Conservation (phyloP, 1,284 basidiomycete species). For the Cutaneotrichosporon sp. region DNA sequence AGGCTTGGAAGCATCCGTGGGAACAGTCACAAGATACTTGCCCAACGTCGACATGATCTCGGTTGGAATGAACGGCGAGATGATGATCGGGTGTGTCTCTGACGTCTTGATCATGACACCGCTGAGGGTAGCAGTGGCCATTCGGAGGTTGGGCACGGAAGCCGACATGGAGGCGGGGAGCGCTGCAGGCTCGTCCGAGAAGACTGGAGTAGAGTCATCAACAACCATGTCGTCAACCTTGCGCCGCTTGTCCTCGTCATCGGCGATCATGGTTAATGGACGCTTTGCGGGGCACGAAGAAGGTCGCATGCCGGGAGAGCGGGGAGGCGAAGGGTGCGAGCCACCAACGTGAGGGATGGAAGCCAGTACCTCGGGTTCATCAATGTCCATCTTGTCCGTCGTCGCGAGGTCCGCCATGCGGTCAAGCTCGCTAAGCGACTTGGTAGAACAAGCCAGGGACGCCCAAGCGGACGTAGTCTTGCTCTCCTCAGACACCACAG, state of each 20-base stretch:
- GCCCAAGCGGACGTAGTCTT: slow-evolving; percentile 18
- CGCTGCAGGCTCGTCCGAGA: slow-evolving; percentile 17
- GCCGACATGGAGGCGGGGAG: slow-evolving; percentile 21
- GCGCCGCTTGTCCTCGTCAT: slow-evolving; percentile 40
- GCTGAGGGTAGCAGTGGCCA: slow-evolving; percentile 14
- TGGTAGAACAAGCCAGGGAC: slow-evolving; percentile 15
- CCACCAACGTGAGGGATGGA: slow-evolving; percentile 14
- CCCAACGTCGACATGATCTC: slow-evolving; percentile 33
- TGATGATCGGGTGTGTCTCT: slow-evolving; percentile 79
- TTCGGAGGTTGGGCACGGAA: slow-evolving; percentile 27
- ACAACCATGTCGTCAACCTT: slow-evolving; percentile 42
- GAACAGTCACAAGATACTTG: slow-evolving; percentile 30
- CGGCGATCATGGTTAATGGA: slow-evolving; percentile 16
- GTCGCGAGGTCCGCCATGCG: slow-evolving; percentile 25
- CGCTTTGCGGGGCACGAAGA: slow-evolving; percentile 42
- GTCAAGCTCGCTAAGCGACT: slow-evolving; percentile 28
- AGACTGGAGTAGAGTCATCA: slow-evolving; percentile 14
- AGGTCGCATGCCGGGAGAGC: slow-evolving; percentile 15
- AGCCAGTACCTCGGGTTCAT: slow-evolving; percentile 14
- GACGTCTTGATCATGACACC: slow-evolving; percentile 60
- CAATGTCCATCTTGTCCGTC: slow-evolving; percentile 37
- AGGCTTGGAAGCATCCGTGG: slow-evolving; percentile 10
- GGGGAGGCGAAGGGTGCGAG: slow-evolving; percentile 8
- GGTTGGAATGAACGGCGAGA: slow-evolving; percentile 38
- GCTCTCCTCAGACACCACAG: slow-evolving; percentile 13